phyloP scores from a whole-genome alignment of 2,329 filamentous ascomycete species.

The Sclerotinia subarctica region DNA sequence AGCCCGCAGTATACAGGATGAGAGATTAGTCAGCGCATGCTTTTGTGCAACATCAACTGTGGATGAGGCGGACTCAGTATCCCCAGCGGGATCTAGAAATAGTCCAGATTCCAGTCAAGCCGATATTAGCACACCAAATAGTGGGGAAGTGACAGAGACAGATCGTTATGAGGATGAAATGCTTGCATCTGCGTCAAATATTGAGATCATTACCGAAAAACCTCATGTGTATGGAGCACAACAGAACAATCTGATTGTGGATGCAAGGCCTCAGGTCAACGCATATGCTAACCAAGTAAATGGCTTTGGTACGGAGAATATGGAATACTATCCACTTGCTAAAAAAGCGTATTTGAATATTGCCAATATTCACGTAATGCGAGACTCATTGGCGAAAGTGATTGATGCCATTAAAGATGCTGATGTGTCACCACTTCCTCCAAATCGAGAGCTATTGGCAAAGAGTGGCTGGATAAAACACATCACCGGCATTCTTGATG shows the following conservation, averaged over 20 bases:
- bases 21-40: slow-evolving; percentile 87
- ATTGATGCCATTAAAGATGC: slow-evolving; percentile 89
- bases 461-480: slow-evolving; percentile 92
- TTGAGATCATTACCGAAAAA: slow-evolving; percentile 53
- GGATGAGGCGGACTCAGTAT: slow-evolving; percentile 32
- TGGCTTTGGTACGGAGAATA: slow-evolving; percentile 92
- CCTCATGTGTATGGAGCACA: slow-evolving; percentile 83
- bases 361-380: slow-evolving; percentile 98
- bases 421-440: slow-evolving; percentile 78
- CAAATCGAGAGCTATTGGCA: slow-evolving; percentile 74
- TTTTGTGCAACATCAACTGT: slow-evolving; percentile 61
- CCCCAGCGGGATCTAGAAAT: slow-evolving; percentile 34
- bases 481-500: slow-evolving; percentile 78
- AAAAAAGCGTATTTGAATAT: slow-evolving; percentile 92
- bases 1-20: slow-evolving; percentile 92
- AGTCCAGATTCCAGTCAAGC: slow-evolving; percentile 51
- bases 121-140: slow-evolving; percentile 41
- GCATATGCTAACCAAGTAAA: slow-evolving; percentile 91
- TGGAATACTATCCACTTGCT: slow-evolving; percentile 93
- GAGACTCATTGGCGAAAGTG: slow-evolving; percentile 82
- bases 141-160: slow-evolving; percentile 54
- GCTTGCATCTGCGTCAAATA: slow-evolving; percentile 48
- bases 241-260: slow-evolving; percentile 90
- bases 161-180: slow-evolving; percentile 69
- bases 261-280: slow-evolving; percentile 91